Base-by-base conservation (phyloP, 2,329 filamentous ascomycete species). In the Claviceps citrina region DNA sequence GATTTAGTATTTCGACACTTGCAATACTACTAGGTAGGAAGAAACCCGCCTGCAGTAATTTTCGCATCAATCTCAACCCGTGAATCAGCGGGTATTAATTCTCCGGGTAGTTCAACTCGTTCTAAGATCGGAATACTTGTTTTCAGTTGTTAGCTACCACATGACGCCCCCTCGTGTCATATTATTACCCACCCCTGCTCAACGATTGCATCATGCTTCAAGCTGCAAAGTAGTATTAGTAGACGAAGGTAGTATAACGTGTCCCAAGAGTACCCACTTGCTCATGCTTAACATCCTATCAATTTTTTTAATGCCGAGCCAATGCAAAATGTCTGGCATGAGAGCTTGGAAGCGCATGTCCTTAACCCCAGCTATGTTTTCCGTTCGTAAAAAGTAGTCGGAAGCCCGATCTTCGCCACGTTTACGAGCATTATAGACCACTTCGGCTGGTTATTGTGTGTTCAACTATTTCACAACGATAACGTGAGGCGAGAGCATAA, bases 31-130 rank as follows among this genome's bases (percentile, higher is more conserved):
- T n/a, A n/a, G 4, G n/a, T 12, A 9, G 12, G 7, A 30, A 30
- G 26, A 12, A 41, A 64, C 76, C 62, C 64, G 85, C 82, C 91
- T 44, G 89, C 86, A 51, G 89, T 91, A 56, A 96, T 95, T 68
- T 96, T 96, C 43, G 91, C 91, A 61, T 96, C 91, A 54, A 96
- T 98, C 61, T 98, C 91, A n/a, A 96, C 91, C 49, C 89, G 72
- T 39, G 86, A 93, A 62, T 96, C 91, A 46, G 80, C 84, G 10
- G 91, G 91, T 51, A 96, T 95, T 73, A 91, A 78, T 25, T 91
- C 82, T 48, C 93, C 85, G 4, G 89, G 91, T 47, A 96, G 84
- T 44, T 93, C 86, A 36, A 96, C 78, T 44, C 87, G 75, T 64
- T 95, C 86, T 52, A 81, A 71, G 51, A 95, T 95, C 24, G 85